Percentiles rank a stretch among this genome's conserved stretches.
Evolutionary conservation across 495 filamentous ascomycete genomes (phyloP).

Genomic region (Xylaria telfairii): DNA sequence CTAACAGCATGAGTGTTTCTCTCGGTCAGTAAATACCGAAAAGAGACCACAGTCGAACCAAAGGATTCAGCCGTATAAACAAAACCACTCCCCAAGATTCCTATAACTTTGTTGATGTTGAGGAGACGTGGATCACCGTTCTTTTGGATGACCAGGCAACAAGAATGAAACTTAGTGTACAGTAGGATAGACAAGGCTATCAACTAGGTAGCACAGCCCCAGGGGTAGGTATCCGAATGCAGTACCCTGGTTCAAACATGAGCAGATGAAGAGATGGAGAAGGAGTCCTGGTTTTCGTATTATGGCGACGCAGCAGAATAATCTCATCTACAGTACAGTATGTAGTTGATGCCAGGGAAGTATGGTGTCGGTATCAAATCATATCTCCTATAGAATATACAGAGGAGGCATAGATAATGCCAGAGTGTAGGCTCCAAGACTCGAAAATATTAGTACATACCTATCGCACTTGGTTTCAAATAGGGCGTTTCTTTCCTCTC

Average conservation of each 20-base stretch:
- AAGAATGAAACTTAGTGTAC: not conserved
- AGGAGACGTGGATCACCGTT: not conserved
- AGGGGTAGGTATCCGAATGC: not conserved
- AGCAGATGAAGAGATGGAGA: not conserved
- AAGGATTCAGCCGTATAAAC: not conserved
- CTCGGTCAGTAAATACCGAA: slow-evolving; percentile 7
- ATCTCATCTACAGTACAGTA: no score
- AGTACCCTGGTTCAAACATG: not conserved
- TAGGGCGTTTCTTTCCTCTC: no score
- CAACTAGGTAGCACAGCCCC: not conserved
- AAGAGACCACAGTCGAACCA: not conserved
- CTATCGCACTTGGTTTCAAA: not conserved
- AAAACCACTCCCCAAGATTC: not conserved
- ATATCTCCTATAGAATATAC: not conserved
- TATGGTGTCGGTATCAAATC: not conserved
- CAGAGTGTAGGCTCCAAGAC: not conserved
- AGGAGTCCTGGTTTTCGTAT: not conserved
- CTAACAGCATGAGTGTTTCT: not conserved
- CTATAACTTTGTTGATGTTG: not conserved
- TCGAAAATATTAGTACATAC: not conserved
- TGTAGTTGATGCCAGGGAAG: not conserved
- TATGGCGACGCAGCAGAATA: not conserved
- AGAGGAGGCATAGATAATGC: not conserved
- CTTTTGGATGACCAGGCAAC: slow-evolving; percentile 3
- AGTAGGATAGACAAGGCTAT: not conserved